These are phyloP conservation scores for Amanita inopinata DNA, from an alignment of 768 basidiomycete species.

Conservation along the genomic window DNA sequence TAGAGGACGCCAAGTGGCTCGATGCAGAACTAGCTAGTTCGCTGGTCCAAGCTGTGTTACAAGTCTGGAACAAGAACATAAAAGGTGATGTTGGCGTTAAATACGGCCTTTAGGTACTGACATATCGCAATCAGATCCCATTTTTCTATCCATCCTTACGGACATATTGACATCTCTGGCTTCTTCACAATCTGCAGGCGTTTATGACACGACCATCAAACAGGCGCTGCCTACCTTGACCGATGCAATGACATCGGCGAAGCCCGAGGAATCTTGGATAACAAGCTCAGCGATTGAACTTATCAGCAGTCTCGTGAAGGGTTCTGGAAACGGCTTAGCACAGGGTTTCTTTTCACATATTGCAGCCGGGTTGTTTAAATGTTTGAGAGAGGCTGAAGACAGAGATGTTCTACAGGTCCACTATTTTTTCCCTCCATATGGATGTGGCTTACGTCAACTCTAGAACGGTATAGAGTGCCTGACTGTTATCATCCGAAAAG, in stretches of 20 bases:
- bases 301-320: constrained; percentile 59
- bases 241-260: constrained; percentile 47
- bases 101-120: constrained; percentile 4
- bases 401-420: constrained; percentile 73
- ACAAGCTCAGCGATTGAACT: constrained; percentile 79
- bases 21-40: constrained; percentile 55
- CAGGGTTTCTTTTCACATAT: constrained; percentile 71
- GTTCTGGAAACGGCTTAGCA: constrained; percentile 60
- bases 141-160: constrained; percentile 76
- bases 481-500: constrained; percentile 81
- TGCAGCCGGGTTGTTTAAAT: constrained; percentile 66
- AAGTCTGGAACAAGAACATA: constrained; percentile 81
- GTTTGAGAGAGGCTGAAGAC: constrained; percentile 66
- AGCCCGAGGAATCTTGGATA: constrained; percentile 60
- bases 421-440: constrained; percentile 4
- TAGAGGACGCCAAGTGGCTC: constrained; percentile 67
- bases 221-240: constrained; percentile 68
- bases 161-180: constrained; percentile 73
- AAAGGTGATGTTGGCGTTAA: constrained; percentile 42
- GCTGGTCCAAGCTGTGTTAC: constrained; percentile 57
- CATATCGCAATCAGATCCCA: constrained; percentile 48
- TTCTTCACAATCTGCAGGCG: constrained; percentile 41
- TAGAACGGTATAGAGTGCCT: constrained; percentile 80
- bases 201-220: constrained; percentile 67
- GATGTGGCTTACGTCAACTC: constrained; percentile 1